A percentile compares a stretch with the other conserved stretches of the same genome.
Evolutionary conservation across 139 green algal genomes (phyloP).

Genomic region (Ettlia oleoabundans): DNA sequence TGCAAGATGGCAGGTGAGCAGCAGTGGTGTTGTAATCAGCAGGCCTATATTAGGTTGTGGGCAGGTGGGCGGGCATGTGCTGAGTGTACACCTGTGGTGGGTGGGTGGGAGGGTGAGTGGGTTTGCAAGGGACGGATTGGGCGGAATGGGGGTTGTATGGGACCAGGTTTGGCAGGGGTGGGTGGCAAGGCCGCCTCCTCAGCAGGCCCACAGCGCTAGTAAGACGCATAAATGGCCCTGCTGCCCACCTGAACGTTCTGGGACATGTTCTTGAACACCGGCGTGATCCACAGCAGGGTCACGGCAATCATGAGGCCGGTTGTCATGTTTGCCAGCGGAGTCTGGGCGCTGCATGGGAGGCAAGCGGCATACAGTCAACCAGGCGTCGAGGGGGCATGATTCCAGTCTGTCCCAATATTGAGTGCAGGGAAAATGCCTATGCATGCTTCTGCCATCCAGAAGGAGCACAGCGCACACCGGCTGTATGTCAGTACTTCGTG

Average conservation of each 20-base stretch:
- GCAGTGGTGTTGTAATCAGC: neutral
- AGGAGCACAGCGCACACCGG: neutral
- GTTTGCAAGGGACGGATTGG: too few relatives aligned
- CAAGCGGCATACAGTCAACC: too few relatives aligned
- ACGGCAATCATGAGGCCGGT: conserved; percentile 72
- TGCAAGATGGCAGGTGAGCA: neutral
- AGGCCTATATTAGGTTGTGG: neutral
- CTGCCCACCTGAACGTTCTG: conserved; percentile 24
- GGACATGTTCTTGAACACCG: conserved; percentile 76
- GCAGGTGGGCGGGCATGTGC: neutral
- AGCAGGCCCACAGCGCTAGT: too few relatives aligned
- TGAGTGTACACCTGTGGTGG: neutral
- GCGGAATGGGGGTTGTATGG: too few relatives aligned
- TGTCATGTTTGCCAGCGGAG: conserved; percentile 63
- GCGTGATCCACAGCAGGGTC: conserved; percentile 77
- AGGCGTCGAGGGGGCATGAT: neutral
- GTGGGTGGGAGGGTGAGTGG: too few relatives aligned
- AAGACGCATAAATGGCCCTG: too few relatives aligned
- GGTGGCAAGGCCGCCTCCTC: too few relatives aligned
- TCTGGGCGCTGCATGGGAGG: conserved; percentile 51
- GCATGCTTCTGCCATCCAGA: too few relatives aligned
- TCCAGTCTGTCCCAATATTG: neutral
- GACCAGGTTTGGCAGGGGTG: too few relatives aligned
- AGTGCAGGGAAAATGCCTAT: neutral
- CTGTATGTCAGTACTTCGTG: too few relatives aligned